Conservation (phyloP, 305 asterid genomes). For the Fraxinus sp. region DNA sequence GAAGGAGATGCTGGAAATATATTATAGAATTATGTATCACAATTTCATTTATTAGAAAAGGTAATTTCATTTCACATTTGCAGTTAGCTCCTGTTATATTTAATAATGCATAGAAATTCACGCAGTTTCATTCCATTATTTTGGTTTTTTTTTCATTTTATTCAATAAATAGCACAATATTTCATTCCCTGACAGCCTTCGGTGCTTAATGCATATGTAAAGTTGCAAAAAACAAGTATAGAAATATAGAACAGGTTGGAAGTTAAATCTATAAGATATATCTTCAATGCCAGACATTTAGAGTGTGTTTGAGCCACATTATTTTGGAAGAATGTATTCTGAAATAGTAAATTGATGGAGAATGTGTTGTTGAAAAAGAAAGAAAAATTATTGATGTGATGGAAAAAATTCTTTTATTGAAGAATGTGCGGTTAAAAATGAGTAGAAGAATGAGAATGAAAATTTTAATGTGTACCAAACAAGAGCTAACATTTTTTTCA, state of each 20-base stretch:
- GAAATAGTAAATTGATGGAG: no score
- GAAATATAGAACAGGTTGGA: neutral
- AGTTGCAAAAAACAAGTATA: neutral
- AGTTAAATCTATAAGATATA: neutral
- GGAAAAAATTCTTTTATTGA: no score
- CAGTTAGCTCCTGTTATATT: neutral
- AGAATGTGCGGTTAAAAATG: no score
- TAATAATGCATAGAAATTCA: no score
- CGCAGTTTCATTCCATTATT: no score
- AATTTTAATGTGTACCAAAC: no score
- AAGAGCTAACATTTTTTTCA: neutral
- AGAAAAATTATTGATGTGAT: no score
- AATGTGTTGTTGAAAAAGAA: no score
- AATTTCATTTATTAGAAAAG: neutral
- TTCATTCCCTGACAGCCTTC: neutral
- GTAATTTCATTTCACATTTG: slow-evolving; percentile 5
- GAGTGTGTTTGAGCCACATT: no score
- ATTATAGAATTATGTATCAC: neutral
- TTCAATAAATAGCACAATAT: neutral
- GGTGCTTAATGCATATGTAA: neutral
- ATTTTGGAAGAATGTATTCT: no score
- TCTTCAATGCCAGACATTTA: neutral
- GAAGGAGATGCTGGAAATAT: neutral
- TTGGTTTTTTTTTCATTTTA: no score
- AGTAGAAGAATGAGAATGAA: no score